Conservation (phyloP, 371 early-diverging fungal genomes). For the Zancudomyces culisetae region DNA sequence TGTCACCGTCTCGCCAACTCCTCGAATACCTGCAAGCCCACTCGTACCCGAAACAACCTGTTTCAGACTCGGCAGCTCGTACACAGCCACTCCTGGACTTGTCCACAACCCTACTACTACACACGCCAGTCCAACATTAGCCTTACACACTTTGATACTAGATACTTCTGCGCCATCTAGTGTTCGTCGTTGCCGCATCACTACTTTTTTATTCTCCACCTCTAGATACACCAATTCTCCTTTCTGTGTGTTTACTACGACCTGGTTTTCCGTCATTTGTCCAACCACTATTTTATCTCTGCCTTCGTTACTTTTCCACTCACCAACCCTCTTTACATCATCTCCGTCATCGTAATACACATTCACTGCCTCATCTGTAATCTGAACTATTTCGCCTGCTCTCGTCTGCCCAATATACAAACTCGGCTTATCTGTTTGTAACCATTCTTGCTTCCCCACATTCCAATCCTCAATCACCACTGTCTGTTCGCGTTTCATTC, state of each 20-base stretch:
- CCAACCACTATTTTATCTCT: constrained; percentile 20
- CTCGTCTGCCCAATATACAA: constrained; percentile 22
- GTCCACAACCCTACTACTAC: constrained; percentile 65
- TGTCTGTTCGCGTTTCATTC: constrained; percentile 10
- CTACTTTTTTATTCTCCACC: too few relatives aligned
- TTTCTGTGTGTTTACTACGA: constrained; percentile 35
- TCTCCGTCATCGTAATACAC: constrained; percentile 21
- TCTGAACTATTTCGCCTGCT: constrained; percentile 29
- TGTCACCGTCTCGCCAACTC: constrained; percentile 11
- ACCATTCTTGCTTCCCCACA: constrained; percentile 21
- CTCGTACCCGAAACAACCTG: constrained; percentile 24
- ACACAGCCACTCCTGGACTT: constrained; percentile 36
- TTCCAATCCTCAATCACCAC: constrained; percentile 27
- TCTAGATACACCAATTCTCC: constrained; percentile 36
- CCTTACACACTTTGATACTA: too few relatives aligned
- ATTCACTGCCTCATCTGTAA: constrained; percentile 33
- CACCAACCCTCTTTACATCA: constrained; percentile 8
- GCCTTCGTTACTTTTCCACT: neutral
- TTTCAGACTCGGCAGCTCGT: constrained; percentile 36
- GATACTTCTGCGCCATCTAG: too few relatives aligned
- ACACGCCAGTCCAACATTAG: constrained; percentile 18
- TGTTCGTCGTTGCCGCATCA: too few relatives aligned
- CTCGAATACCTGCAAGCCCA: neutral
- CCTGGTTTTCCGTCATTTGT: constrained; percentile 26
- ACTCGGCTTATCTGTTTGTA: constrained; percentile 29